Conservation (phyloP, 306 rosid genomes). For the Malus sylvestris region DNA sequence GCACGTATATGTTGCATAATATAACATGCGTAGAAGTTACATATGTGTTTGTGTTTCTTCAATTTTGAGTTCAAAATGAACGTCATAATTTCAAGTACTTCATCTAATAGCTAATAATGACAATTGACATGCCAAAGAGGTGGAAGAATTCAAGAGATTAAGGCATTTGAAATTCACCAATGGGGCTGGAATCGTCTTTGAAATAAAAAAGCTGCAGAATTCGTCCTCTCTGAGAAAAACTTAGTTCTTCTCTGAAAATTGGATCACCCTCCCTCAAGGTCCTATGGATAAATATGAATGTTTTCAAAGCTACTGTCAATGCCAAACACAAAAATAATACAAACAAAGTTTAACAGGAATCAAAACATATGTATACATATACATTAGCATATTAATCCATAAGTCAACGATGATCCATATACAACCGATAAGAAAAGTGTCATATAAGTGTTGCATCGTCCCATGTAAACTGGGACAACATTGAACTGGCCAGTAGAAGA, state of each 20-base stretch:
- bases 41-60: neutral
- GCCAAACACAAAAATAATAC: conserved; percentile 13
- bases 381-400: neutral
- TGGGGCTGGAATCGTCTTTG: conserved; percentile 95
- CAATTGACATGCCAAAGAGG: conserved; percentile 11
- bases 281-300: conserved; percentile 82
- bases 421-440: neutral
- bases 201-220: conserved; percentile 93
- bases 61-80: conserved; percentile 1
- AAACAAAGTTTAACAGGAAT: neutral
- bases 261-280: conserved; percentile 96
- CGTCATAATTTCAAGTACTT: conserved; percentile 1
- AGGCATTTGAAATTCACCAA: conserved; percentile 47
- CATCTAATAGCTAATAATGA: conserved; percentile 7
- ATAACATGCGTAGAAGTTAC: neutral
- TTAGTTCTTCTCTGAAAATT: conserved; percentile 89
- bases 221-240: conserved; percentile 70
- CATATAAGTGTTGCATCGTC: neutral
- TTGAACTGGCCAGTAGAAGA: neutral
- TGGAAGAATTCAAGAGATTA: conserved; percentile 8
- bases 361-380: neutral
- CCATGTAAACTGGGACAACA: neutral
- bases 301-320: conserved; percentile 77
- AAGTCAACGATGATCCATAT: neutral
- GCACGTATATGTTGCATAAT: too few species aligned